Evolutionary conservation across 169 alveolate genomes (phyloP).

Genomic region (Plasmodium cynomolgi): DNA sequence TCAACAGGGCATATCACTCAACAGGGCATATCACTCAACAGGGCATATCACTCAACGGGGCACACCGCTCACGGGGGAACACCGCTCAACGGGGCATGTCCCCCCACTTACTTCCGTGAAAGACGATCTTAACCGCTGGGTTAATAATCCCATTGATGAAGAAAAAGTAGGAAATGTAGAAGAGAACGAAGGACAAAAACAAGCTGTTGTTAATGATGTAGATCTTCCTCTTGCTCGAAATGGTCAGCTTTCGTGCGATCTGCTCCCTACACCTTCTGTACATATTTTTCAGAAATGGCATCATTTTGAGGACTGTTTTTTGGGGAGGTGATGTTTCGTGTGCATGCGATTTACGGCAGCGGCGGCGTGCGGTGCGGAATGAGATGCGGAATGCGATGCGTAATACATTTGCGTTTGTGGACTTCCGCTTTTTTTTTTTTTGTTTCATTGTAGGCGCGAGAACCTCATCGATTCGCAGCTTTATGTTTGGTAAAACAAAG

Average conservation of each 20-base stretch:
- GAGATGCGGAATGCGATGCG: neutral
- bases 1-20: neutral
- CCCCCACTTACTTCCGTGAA: slow-evolving; percentile 61
- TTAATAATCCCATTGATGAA: slow-evolving; percentile 59
- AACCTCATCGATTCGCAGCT: neutral
- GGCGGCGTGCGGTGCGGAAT: neutral
- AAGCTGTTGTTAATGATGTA: slow-evolving; percentile 25
- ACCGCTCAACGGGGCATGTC: neutral
- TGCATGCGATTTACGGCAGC: neutral
- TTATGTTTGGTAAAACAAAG: neutral
- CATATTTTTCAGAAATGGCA: neutral
- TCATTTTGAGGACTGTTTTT: neutral
- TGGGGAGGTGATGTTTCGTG: neutral
- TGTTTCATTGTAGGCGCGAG: neutral
- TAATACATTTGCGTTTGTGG: neutral
- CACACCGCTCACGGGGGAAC: too few species aligned
- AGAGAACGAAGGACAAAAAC: slow-evolving; percentile 44
- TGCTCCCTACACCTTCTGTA: slow-evolving; percentile 8
- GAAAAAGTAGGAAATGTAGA: slow-evolving; percentile 52
- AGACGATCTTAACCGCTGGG: slow-evolving; percentile 64
- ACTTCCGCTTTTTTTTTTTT: neutral
- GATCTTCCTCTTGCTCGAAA: slow-evolving; percentile 15
- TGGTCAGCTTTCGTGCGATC: neutral
- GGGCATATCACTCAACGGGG: neutral
- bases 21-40: neutral